phyloP scores from a whole-genome alignment of 2,329 filamentous ascomycete genomes.

The Didymella exigua region DNA sequence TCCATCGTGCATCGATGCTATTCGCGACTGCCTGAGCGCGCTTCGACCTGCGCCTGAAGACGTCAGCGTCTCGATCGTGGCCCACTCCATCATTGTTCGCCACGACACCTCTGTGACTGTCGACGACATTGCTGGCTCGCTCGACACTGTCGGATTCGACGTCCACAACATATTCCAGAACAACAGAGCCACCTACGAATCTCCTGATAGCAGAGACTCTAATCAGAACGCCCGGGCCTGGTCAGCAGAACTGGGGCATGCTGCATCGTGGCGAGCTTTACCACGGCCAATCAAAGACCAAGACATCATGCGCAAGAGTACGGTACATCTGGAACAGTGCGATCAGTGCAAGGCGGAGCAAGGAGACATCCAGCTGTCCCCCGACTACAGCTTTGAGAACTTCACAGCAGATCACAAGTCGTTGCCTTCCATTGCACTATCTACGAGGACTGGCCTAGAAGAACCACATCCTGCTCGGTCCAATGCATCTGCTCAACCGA shows the following conservation, averaged over 20 bases:
- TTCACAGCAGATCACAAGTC: constrained; percentile 21
- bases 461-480: constrained; percentile 15
- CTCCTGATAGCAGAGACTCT: constrained; percentile 22
- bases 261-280: constrained; percentile 36
- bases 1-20: constrained; percentile 72
- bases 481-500: constrained; percentile 13
- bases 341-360: constrained; percentile 42
- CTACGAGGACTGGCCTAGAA: constrained; percentile 21
- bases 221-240: constrained; percentile 34
- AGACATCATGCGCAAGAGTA: constrained; percentile 38
- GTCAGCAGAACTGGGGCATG: constrained; percentile 44
- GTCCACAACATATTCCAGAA: constrained; percentile 56
- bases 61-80: constrained; percentile 73
- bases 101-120: constrained; percentile 55
- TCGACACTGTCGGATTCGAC: constrained; percentile 66
- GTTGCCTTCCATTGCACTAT: constrained; percentile 16
- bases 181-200: constrained; percentile 18
- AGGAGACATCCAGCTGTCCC: constrained; percentile 29
- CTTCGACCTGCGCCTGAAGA: constrained; percentile 58
- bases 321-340: constrained; percentile 43
- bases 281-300: constrained; percentile 12
- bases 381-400: constrained; percentile 14
- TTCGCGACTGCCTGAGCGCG: constrained; percentile 62
- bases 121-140: constrained; percentile 50
- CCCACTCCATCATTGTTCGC: constrained; percentile 69